Evolutionary conservation across 192 early-diverging fungal genomes (phyloP).

Genomic region (Linnemannia zychae): DNA sequence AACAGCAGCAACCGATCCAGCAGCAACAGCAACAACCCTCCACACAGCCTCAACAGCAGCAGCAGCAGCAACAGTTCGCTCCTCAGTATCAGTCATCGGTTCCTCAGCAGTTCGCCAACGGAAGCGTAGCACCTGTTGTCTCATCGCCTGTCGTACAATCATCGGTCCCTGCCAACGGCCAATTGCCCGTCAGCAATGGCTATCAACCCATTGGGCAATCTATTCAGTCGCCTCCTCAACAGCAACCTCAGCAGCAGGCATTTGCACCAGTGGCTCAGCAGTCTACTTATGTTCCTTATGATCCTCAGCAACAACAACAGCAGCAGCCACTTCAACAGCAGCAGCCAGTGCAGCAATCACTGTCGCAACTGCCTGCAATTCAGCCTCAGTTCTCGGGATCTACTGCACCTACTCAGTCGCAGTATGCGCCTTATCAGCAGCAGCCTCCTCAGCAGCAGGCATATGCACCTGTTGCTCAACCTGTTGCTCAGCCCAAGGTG

Average conservation of each 20-base stretch:
- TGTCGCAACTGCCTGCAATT: neutral
- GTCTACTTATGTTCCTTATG: neutral
- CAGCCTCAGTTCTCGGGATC: constrained; percentile 11
- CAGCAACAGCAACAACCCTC: constrained; percentile 12
- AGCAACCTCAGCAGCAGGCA: constrained; percentile 12
- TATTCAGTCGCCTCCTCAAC: constrained; percentile 23
- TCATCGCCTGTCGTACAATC: constrained; percentile 7
- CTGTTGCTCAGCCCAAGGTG: constrained; percentile 17
- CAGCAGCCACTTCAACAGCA: constrained; percentile 12
- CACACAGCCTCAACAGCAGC: constrained; percentile 13
- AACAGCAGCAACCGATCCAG: constrained; percentile 14
- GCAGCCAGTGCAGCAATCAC: constrained; percentile 1
- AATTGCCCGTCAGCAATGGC: constrained; percentile 13
- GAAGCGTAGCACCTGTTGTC: neutral
- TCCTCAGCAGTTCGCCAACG: constrained; percentile 9
- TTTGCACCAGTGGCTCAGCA: constrained; percentile 10
- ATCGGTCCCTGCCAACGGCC: constrained; percentile 12
- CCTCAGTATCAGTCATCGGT: constrained; percentile 1
- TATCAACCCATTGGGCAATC: constrained; percentile 24
- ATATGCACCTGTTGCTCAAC: neutral
- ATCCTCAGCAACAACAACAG: constrained; percentile 25
- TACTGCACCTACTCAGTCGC: neutral
- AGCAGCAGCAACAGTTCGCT: neutral
- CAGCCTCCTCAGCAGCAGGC: constrained; percentile 17
- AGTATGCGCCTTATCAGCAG: constrained; percentile 4